Conservation (phyloP, 139 green algal genomes). For the Tetraselmis striata region DNA sequence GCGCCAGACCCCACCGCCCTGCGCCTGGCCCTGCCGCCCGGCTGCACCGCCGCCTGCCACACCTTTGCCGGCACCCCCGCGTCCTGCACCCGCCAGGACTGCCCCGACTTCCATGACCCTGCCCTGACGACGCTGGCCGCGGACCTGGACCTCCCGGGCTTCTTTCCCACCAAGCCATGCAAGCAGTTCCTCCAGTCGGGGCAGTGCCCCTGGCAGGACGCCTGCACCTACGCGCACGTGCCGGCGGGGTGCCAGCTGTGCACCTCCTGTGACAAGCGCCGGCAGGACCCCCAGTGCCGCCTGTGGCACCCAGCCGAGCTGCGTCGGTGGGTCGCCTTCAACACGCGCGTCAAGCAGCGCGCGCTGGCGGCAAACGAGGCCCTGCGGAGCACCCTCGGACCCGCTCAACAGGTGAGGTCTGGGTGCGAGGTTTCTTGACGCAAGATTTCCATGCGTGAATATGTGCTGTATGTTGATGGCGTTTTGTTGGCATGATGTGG, state of each 20-base stretch:
- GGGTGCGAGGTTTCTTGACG: not conserved
- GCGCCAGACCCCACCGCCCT: not conserved
- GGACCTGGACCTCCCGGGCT: not conserved
- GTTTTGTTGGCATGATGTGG: too few species aligned
- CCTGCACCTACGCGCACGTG: not conserved
- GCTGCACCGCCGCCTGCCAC: not conserved
- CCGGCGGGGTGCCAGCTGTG: not conserved
- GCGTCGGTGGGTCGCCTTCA: not conserved
- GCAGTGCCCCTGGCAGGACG: not conserved
- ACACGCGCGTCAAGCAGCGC: too few species aligned
- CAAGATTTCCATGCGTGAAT: too few species aligned
- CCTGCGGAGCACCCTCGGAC: not conserved
- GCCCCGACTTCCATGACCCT: not conserved
- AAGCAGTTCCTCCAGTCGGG: not conserved
- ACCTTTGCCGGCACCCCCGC: not conserved
- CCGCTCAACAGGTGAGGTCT: not conserved
- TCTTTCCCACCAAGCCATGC: not conserved
- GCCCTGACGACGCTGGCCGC: not conserved
- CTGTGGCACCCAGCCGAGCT: not conserved
- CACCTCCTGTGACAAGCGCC: not conserved
- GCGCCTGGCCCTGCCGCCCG: too few species aligned
- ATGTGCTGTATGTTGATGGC: too few species aligned
- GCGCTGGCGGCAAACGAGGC: too few species aligned
- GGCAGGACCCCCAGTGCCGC: not conserved
- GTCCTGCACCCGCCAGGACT: not conserved